These are phyloP conservation scores for Verbascum thapsus DNA, from an alignment of 257 asterid genomes.

Conservation along the genomic window DNA sequence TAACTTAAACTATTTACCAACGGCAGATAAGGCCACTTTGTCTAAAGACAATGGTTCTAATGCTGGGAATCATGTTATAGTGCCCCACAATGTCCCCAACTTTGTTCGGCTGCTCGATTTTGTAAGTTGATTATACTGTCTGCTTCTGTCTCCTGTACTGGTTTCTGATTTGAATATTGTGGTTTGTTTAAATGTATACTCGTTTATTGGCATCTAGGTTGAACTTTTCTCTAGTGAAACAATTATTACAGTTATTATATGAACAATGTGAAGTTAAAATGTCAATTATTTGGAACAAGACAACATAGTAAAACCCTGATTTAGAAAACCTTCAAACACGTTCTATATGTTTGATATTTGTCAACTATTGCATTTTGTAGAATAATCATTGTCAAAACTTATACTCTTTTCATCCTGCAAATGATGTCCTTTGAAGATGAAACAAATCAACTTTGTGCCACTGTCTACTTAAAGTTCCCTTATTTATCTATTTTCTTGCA, in stretches of 20 bases:
- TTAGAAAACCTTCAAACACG: not conserved
- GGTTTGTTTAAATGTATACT: conserved; percentile 7
- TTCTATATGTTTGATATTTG: not conserved
- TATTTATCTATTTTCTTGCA: too few relatives aligned
- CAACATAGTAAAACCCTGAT: not conserved
- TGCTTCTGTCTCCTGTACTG: conserved; percentile 22
- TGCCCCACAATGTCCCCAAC: conserved; percentile 62
- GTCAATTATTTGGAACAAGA: not conserved
- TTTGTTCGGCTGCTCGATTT: conserved; percentile 76
- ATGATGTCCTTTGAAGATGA: too few relatives aligned
- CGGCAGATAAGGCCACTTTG: conserved; percentile 55
- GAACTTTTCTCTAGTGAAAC: not conserved
- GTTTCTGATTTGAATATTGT: conserved; percentile 9
- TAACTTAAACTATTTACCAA: conserved; percentile 70
- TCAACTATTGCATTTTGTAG: not conserved
- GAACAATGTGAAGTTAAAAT: not conserved
- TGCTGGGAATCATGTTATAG: conserved; percentile 57
- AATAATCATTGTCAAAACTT: too few relatives aligned
- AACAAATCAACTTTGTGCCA: too few relatives aligned
- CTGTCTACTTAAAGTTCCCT: too few relatives aligned
- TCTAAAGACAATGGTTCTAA: conserved; percentile 63
- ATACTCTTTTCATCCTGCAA: too few relatives aligned
- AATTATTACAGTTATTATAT: not conserved
- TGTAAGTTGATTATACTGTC: conserved; percentile 55
- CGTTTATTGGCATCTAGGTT: not conserved